Evolutionary conservation across 2,329 filamentous ascomycete species (phyloP).

Genomic region (Magnaporthales sp.): DNA sequence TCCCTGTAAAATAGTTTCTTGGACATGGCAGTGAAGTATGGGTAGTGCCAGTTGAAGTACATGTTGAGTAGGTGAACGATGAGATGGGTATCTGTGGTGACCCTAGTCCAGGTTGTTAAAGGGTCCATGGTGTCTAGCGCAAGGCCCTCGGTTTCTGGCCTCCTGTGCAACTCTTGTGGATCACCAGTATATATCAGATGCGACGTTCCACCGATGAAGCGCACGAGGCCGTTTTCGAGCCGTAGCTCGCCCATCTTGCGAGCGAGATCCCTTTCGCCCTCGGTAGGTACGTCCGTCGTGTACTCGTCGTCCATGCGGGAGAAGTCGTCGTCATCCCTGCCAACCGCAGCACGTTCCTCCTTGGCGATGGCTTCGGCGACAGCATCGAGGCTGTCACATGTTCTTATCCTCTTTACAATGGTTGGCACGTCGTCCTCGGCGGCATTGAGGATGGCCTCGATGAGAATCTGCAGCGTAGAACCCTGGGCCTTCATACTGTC

Average conservation of each 20-base stretch:
- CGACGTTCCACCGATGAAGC: conserved; percentile 90
- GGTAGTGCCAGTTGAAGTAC: conserved; percentile 98
- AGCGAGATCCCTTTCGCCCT: conserved; percentile 71
- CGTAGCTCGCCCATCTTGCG: conserved; percentile 90
- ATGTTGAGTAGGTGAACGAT: conserved; percentile 86
- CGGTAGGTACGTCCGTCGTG: conserved; percentile 29
- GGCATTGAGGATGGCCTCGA: conserved; percentile 88
- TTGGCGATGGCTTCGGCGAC: conserved; percentile 46
- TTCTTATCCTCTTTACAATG: conserved; percentile 79
- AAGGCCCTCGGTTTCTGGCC: background rate
- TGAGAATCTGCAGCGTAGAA: conserved; percentile 82
- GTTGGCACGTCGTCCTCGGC: conserved; percentile 76
- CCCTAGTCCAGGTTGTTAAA: conserved; percentile 77
- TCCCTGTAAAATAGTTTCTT: conserved; percentile 81
- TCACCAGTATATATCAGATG: conserved; percentile 76
- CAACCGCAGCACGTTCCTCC: conserved; percentile 29
- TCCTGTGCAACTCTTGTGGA: conserved; percentile 34
- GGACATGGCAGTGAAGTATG: conserved; percentile 87
- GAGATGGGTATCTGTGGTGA: conserved; percentile 70
- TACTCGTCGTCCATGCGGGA: conserved; percentile 24
- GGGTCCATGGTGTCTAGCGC: conserved; percentile 42
- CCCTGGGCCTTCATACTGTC: conserved; percentile 81
- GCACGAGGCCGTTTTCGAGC: conserved; percentile 76
- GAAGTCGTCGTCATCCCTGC: conserved; percentile 26
- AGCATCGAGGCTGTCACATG: conserved; percentile 61